phyloP scores from a whole-genome alignment of 2,329 filamentous ascomycete genomes.

The Sarocladium kiliense region DNA sequence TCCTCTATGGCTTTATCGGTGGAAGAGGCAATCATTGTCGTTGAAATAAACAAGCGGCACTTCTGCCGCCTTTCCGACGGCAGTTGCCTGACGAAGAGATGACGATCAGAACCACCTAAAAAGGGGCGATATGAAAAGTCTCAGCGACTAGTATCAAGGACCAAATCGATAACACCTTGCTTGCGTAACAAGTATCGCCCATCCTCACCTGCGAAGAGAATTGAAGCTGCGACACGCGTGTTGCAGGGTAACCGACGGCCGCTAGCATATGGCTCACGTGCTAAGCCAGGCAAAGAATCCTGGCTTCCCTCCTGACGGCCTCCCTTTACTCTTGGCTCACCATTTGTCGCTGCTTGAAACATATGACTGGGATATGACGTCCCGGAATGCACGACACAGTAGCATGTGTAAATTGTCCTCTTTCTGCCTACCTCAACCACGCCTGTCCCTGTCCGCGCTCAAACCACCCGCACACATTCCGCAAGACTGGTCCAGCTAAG shows the following conservation, averaged over 20 bases:
- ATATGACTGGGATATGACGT: background rate
- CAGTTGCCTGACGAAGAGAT: background rate
- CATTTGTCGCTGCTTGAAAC: background rate
- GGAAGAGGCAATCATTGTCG: background rate
- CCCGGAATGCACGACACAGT: background rate
- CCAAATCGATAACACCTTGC: no score
- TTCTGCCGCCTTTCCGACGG: background rate
- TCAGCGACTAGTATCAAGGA: no score
- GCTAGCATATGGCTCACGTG: background rate
- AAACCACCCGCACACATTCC: no score
- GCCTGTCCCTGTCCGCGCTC: background rate
- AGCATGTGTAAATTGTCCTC: background rate
- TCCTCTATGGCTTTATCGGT: slow-evolving; percentile 19
- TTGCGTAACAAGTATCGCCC: no score
- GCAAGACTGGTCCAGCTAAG: no score
- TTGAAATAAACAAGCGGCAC: slow-evolving; percentile 1
- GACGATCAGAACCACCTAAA: background rate
- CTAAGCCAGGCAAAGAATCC: background rate
- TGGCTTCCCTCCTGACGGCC: background rate
- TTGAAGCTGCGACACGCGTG: background rate
- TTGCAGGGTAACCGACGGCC: background rate
- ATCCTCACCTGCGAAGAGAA: no score
- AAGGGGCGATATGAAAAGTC: no score
- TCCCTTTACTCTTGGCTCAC: background rate
- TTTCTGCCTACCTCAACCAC: background rate